A percentile compares a stretch with the other conserved stretches of the same genome.
phyloP scores from a whole-genome alignment of 495 filamentous ascomycete species.

The Cercophora samala region DNA sequence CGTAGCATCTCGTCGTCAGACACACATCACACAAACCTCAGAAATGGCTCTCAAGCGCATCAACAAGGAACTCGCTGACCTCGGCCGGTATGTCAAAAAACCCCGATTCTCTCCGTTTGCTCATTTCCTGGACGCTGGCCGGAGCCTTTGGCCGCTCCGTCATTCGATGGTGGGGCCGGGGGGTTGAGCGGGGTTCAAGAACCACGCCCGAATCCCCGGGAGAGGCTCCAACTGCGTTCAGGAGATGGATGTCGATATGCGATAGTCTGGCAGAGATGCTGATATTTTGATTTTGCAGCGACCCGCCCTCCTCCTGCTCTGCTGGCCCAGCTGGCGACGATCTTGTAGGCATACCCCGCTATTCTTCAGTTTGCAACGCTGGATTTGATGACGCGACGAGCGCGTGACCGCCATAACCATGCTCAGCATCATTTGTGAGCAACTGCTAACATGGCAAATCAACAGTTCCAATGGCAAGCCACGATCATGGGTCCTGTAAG shows the following conservation, averaged over 20 bases:
- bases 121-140: slow-evolving; percentile 7
- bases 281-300: slow-evolving; percentile 55
- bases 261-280: slow-evolving; percentile 33
- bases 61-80: slow-evolving; percentile 99
- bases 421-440: background rate
- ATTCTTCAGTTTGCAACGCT: slow-evolving; percentile 21
- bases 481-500: slow-evolving; percentile 99
- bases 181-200: slow-evolving; percentile 22
- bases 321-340: slow-evolving; percentile 96
- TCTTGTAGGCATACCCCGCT: slow-evolving; percentile 65
- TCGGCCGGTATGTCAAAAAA: slow-evolving; percentile 77
- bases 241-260: background rate
- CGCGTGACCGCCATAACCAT: slow-evolving; percentile 9
- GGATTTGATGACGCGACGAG: slow-evolving; percentile 6
- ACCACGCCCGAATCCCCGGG: background rate
- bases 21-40: slow-evolving; percentile 36
- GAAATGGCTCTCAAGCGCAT: slow-evolving; percentile 98
- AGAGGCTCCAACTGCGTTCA: background rate
- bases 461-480: slow-evolving; percentile 98
- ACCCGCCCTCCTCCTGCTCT: slow-evolving; percentile 97
- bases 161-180: slow-evolving; percentile 32
- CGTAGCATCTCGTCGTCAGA: slow-evolving; percentile 12
- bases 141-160: slow-evolving; percentile 15
- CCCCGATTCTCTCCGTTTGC: slow-evolving; percentile 17
- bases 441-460: slow-evolving; percentile 33